These are phyloP conservation scores for Orbilia blumenaviensis DNA, from an alignment of 2,329 filamentous ascomycete species.

Conservation along the genomic window DNA sequence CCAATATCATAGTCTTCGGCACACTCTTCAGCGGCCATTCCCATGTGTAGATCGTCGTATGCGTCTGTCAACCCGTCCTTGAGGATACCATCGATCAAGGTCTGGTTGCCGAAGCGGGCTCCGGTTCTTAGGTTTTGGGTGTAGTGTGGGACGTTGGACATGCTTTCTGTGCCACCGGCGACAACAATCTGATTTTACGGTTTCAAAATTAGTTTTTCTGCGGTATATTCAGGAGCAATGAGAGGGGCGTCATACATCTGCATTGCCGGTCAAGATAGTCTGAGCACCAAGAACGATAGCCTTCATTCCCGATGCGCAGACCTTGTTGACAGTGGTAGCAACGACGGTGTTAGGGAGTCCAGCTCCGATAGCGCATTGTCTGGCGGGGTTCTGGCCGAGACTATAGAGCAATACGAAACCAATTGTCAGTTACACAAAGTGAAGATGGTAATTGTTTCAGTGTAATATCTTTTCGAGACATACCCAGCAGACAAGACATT, in stretches of 20 bases:
- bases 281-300: conserved; percentile 93
- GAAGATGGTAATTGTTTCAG: neutral
- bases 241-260: conserved; percentile 70
- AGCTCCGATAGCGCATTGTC: conserved; percentile 89
- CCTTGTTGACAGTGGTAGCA: conserved; percentile 97
- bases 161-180: conserved; percentile 94
- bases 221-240: neutral
- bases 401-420: conserved; percentile 66
- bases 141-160: conserved; percentile 98
- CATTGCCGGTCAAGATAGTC: conserved; percentile 96
- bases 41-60: conserved; percentile 94
- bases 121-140: conserved; percentile 85
- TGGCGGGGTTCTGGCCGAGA: conserved; percentile 93
- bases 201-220: neutral
- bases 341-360: conserved; percentile 82
- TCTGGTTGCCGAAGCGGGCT: conserved; percentile 92
- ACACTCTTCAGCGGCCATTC: conserved; percentile 89
- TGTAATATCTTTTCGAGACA: conserved; percentile 59
- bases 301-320: conserved; percentile 95
- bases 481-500: conserved; percentile 98
- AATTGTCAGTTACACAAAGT: conserved; percentile 49
- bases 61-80: conserved; percentile 95
- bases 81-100: conserved; percentile 86
- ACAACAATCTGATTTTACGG: conserved; percentile 72
- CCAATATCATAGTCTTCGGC: conserved; percentile 81